Percentiles rank a stretch among this genome's conserved stretches.
phyloP scores from a whole-genome alignment of 345 rosid species.

The Garcia nutans region DNA sequence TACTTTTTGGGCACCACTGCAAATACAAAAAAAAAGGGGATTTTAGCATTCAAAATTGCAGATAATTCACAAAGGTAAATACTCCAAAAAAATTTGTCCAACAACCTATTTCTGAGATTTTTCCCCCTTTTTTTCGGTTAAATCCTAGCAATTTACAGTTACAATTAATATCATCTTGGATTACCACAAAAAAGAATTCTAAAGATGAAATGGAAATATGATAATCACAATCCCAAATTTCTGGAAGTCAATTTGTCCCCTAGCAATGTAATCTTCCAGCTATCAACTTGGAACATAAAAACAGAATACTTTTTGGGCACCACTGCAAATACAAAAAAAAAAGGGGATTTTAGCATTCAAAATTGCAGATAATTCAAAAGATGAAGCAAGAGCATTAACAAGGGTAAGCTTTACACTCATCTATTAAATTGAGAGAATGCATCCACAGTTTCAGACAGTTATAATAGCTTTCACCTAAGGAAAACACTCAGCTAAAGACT shows the following conservation, averaged over 20 bases:
- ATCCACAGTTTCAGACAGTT: neutral
- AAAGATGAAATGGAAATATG: slow-evolving; percentile 11
- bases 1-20: slow-evolving; percentile 81
- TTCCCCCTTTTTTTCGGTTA: no score
- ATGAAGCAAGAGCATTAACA: neutral
- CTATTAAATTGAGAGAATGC: neutral
- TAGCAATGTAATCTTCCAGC: slow-evolving; percentile 74
- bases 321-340: slow-evolving; percentile 47
- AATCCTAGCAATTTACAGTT: neutral
- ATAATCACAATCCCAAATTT: slow-evolving; percentile 39
- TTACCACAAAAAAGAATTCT: neutral
- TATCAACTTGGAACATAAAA: slow-evolving; percentile 64
- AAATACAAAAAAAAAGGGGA: slow-evolving; percentile 4
- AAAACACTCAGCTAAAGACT: neutral
- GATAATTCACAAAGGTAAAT: no score
- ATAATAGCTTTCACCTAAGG: neutral
- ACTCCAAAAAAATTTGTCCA: no score
- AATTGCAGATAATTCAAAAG: neutral
- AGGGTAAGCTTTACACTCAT: neutral
- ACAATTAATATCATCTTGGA: neutral
- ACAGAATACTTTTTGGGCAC: slow-evolving; percentile 77
- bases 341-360: neutral
- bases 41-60: neutral
- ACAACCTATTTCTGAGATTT: no score
- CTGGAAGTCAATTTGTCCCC: slow-evolving; percentile 82